A percentile compares a stretch with the other conserved stretches of the same genome.
Conservation (phyloP, 768 basidiomycete species). For the Lactarius hatsudake region DNA sequence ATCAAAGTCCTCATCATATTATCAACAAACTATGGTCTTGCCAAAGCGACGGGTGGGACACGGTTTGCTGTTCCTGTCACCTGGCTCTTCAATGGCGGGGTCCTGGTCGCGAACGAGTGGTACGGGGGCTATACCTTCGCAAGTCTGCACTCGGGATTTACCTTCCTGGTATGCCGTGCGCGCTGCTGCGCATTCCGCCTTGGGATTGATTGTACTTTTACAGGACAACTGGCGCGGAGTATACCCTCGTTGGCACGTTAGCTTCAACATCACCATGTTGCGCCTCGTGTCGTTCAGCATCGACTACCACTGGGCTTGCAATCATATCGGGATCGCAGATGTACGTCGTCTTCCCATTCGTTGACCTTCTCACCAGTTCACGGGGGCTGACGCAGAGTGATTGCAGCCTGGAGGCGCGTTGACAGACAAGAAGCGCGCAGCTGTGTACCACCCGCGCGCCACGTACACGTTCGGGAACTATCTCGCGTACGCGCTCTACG, state of each 20-base stretch:
- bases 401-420: slow-evolving; percentile 33
- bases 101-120: slow-evolving; percentile 77
- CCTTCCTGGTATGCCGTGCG: slow-evolving; percentile 53
- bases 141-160: slow-evolving; percentile 51
- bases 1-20: slow-evolving; percentile 79
- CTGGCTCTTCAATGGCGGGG: slow-evolving; percentile 72
- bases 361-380: slow-evolving; percentile 26
- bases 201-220: neutral
- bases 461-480: slow-evolving; percentile 72
- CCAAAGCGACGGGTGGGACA: slow-evolving; percentile 44
- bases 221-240: slow-evolving; percentile 70
- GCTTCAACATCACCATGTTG: slow-evolving; percentile 95
- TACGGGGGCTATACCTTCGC: slow-evolving; percentile 72
- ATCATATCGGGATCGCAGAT: slow-evolving; percentile 38
- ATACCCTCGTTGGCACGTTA: slow-evolving; percentile 89
- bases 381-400: neutral
- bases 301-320: slow-evolving; percentile 87
- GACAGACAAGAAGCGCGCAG: slow-evolving; percentile 60
- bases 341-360: slow-evolving; percentile 32
- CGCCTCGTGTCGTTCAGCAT: slow-evolving; percentile 89
- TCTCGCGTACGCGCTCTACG: slow-evolving; percentile 83
- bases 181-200: no score
- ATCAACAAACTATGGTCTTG: slow-evolving; percentile 63
- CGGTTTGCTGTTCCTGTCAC: slow-evolving; percentile 51
- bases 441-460: slow-evolving; percentile 50